Evolutionary conservation across 768 basidiomycete species (phyloP).

Genomic region (Leccinum longicurvipes): DNA sequence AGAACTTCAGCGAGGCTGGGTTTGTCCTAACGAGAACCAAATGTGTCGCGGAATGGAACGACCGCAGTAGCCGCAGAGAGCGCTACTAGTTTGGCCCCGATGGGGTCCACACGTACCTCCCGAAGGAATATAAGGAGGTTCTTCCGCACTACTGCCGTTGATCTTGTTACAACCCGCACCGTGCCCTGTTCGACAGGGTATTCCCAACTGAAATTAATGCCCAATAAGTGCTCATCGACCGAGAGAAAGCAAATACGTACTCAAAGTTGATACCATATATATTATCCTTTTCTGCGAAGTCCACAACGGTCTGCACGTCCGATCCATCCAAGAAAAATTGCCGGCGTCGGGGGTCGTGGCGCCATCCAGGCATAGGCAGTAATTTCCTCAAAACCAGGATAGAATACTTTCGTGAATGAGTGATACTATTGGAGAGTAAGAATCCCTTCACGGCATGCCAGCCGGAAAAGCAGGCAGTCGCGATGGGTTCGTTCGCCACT

Average conservation of each 20-base stretch:
- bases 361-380: conserved; percentile 16
- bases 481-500: conserved; percentile 41
- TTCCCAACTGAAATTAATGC: conserved; percentile 64
- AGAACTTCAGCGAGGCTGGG: conserved; percentile 66
- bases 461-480: conserved; percentile 59
- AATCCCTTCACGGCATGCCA: conserved; percentile 52
- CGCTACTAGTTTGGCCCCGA: conserved; percentile 54
- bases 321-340: conserved; percentile 36
- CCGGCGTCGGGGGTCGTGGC: conserved; percentile 31
- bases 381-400: neutral
- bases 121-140: conserved; percentile 79
- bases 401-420: conserved; percentile 50
- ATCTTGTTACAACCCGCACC: conserved; percentile 68
- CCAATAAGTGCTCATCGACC: neutral
- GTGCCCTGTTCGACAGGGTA: conserved; percentile 68
- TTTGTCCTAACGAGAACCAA: conserved; percentile 60
- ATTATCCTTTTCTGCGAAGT: conserved; percentile 46
- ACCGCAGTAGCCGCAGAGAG: conserved; percentile 67
- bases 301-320: conserved; percentile 23
- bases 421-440: conserved; percentile 51
- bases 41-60: conserved; percentile 58
- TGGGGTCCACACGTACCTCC: conserved; percentile 54
- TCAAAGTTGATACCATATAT: conserved; percentile 51
- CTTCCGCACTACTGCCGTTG: conserved; percentile 51
- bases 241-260: conserved; percentile 11